Evolutionary conservation across 768 basidiomycete genomes (phyloP).

Genomic region (Gyrodon lividus): DNA sequence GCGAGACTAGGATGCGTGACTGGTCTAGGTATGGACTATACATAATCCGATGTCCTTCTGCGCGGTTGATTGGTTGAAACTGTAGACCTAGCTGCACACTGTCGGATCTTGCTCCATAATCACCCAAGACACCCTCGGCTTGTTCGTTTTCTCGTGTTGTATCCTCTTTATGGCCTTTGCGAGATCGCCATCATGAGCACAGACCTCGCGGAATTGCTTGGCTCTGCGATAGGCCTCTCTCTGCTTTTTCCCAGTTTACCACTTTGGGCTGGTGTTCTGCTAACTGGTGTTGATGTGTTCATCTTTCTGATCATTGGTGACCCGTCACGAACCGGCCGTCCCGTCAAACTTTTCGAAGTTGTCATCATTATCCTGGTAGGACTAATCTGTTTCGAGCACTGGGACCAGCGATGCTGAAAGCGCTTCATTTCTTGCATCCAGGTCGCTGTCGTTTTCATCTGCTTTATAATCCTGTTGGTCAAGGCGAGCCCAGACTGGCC

Average conservation of each 20-base stretch:
- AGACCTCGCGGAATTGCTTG: constrained; percentile 60
- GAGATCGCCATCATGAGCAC: constrained; percentile 57
- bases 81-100: constrained; percentile 47
- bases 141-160: constrained; percentile 40
- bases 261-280: constrained; percentile 46
- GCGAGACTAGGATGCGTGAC: constrained; percentile 41
- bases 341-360: constrained; percentile 40
- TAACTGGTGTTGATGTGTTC: constrained; percentile 50
- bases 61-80: not conserved
- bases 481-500: constrained; percentile 41
- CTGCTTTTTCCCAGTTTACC: constrained; percentile 51
- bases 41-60: not conserved
- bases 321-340: constrained; percentile 29
- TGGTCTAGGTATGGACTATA: constrained; percentile 19
- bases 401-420: not conserved
- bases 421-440: constrained; percentile 3
- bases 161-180: constrained; percentile 43
- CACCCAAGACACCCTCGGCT: constrained; percentile 39
- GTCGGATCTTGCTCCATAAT: constrained; percentile 46
- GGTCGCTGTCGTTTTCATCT: constrained; percentile 25
- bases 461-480: constrained; percentile 43
- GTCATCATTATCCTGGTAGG: constrained; percentile 35
- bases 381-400: constrained; percentile 5
- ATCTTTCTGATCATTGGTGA: constrained; percentile 44
- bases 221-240: constrained; percentile 57